Percentiles rank a stretch among this genome's conserved stretches.
Evolutionary conservation across 2,329 filamentous ascomycete genomes (phyloP).

Genomic region (Hypoxylon sp.): DNA sequence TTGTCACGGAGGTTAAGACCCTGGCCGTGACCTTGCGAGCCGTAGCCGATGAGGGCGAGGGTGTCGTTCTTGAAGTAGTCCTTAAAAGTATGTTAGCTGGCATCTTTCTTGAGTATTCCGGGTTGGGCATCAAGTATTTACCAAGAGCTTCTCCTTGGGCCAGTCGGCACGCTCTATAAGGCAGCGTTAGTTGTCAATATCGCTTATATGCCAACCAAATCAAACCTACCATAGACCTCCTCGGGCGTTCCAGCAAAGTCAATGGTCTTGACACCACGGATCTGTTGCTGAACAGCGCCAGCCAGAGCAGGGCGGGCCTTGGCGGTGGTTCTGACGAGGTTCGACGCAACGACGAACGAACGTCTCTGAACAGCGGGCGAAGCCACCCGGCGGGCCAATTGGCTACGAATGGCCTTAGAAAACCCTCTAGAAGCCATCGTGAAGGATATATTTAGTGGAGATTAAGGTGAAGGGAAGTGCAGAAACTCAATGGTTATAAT

Average conservation of each 20-base stretch:
- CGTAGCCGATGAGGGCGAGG: conserved; percentile 98
- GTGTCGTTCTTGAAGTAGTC: conserved; percentile 99
- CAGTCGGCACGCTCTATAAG: conserved; percentile 92
- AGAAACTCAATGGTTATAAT: conserved; percentile 37
- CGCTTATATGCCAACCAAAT: conserved; percentile 22
- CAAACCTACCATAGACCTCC: conserved; percentile 85
- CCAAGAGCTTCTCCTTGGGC: conserved; percentile 97
- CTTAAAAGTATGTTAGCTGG: conserved; percentile 61
- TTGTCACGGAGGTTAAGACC: conserved; percentile 99
- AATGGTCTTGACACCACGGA: conserved; percentile 96
- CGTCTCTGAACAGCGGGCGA: conserved; percentile 73
- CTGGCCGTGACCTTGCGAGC: conserved; percentile 97
- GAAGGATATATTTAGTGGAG: conserved; percentile 56
- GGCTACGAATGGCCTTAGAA: conserved; percentile 75
- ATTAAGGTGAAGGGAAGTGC: conserved; percentile 51
- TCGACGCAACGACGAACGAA: conserved; percentile 73
- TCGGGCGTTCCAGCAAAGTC: conserved; percentile 98
- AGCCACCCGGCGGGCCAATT: conserved; percentile 74
- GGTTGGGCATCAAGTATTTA: conserved; percentile 66
- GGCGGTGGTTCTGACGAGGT: conserved; percentile 68
- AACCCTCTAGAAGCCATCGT: conserved; percentile 85
- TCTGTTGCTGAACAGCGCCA: conserved; percentile 70
- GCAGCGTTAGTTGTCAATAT: conserved; percentile 53
- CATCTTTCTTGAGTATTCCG: conserved; percentile 5
- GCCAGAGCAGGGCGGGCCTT: conserved; percentile 59